Percentiles rank a stretch among this genome's conserved stretches.
phyloP scores from a whole-genome alignment of 345 rosid species.

The Pistacia atlantica region DNA sequence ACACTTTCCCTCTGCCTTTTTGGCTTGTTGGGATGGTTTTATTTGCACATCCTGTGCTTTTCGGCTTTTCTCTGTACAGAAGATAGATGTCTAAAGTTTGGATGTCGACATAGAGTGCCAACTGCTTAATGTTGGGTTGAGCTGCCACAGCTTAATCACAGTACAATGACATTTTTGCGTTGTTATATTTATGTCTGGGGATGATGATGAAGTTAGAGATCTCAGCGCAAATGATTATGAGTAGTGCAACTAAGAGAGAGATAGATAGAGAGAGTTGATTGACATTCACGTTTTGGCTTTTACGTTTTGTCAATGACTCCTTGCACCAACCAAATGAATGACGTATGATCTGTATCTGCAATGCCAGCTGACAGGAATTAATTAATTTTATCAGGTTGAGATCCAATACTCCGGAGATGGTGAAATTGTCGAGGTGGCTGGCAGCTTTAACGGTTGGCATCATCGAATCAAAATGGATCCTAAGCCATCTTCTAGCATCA shows the following conservation, averaged over 20 bases:
- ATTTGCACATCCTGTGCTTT: not conserved
- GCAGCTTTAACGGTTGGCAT: conserved; percentile 98
- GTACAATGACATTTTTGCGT: no score
- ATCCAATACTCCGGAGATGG: conserved; percentile 75
- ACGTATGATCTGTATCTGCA: not conserved
- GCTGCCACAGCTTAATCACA: no score
- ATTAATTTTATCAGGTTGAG: conserved; percentile 54
- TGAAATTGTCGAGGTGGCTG: conserved; percentile 86
- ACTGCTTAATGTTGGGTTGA: not conserved
- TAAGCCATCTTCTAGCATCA: conserved; percentile 42
- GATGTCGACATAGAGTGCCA: not conserved
- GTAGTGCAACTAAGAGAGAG: not conserved
- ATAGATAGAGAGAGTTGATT: not conserved
- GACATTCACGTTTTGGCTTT: not conserved
- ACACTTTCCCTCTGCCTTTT: no score
- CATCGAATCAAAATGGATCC: conserved; percentile 78
- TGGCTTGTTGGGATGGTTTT: no score
- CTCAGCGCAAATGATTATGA: not conserved
- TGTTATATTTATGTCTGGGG: not conserved
- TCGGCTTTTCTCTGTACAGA: not conserved
- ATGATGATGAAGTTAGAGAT: not conserved
- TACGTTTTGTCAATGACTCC: not conserved
- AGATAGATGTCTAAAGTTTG: conserved; percentile 8
- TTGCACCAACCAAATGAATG: not conserved
- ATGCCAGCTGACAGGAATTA: conserved; percentile 5